Percentiles rank a stretch among this genome's conserved stretches.
These are phyloP conservation scores for Kregervanrija delftensis DNA, from an alignment of 805 yeast genomes.

Conservation along the genomic window DNA sequence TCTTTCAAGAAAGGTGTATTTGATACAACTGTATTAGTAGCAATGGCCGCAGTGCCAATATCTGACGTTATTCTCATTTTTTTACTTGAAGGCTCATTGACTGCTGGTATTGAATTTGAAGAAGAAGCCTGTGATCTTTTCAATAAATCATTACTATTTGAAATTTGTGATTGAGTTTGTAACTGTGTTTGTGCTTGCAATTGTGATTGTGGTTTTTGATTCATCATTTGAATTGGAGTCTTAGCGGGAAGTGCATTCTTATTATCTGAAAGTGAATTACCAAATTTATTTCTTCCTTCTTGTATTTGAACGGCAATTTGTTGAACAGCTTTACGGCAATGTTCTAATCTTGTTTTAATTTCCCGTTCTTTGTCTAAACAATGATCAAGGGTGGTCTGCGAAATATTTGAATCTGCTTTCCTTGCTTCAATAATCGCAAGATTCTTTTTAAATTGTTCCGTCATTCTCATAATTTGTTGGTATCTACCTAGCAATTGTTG, in stretches of 20 bases:
- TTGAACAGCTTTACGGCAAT: conserved; percentile 34
- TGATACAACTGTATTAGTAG: no score
- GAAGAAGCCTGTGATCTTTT: no score
- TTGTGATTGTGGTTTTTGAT: conserved; percentile 14
- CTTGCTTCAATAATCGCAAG: conserved; percentile 44
- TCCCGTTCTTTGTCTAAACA: conserved; percentile 44
- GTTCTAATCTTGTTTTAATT: conserved; percentile 38
- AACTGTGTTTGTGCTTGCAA: conserved; percentile 4
- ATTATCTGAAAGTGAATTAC: no score
- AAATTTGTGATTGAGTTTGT: conserved; percentile 9
- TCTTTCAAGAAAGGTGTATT: no score
- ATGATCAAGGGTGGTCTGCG: conserved; percentile 38
- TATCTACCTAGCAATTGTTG: conserved; percentile 30
- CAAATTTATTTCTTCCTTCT: no score
- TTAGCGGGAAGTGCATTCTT: conserved; percentile 11
- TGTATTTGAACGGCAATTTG: conserved; percentile 39
- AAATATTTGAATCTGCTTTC: conserved; percentile 35
- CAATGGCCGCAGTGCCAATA: no score
- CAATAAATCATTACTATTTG: not conserved
- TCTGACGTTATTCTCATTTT: no score
- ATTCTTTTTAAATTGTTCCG: conserved; percentile 43
- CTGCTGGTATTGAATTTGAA: no score
- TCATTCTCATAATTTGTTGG: conserved; percentile 38
- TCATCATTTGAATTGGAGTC: no score
- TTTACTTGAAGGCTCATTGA: no score